phyloP scores from a whole-genome alignment of 371 early-diverging fungal genomes.

The Lichtheimia hyalospora region DNA sequence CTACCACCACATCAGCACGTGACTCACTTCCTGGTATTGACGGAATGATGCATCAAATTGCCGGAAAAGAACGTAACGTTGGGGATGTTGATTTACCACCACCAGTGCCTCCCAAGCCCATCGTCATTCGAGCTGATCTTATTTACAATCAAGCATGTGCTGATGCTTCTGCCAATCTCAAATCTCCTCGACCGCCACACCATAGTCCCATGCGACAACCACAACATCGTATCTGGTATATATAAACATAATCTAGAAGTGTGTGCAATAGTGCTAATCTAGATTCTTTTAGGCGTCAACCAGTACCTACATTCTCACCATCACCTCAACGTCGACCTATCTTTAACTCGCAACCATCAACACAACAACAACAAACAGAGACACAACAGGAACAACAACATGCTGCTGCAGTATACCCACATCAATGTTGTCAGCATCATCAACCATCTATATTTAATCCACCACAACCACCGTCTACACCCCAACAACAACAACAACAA shows the following conservation, averaged over 20 bases:
- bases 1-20: slow-evolving; percentile 6
- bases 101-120: slow-evolving; percentile 46
- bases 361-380: slow-evolving; percentile 1
- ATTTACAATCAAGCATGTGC: slow-evolving; percentile 11
- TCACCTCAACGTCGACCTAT: slow-evolving; percentile 2
- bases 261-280: too few species aligned
- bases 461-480: slow-evolving; percentile 6
- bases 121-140: slow-evolving; percentile 34
- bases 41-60: slow-evolving; percentile 37
- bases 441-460: slow-evolving; percentile 4
- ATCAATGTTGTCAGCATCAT: slow-evolving; percentile 12
- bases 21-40: slow-evolving; percentile 37
- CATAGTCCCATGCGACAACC: slow-evolving; percentile 6
- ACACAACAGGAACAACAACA: slow-evolving; percentile 4
- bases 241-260: neutral
- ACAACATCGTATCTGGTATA: slow-evolving; percentile 7
- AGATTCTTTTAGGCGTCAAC: slow-evolving; percentile 1
- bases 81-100: slow-evolving; percentile 26
- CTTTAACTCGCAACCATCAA: neutral
- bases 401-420: neutral
- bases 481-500: slow-evolving; percentile 10
- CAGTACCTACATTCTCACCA: neutral
- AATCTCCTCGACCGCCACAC: slow-evolving; percentile 12
- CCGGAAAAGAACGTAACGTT: slow-evolving; percentile 20
- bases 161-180: slow-evolving; percentile 10